Evolutionary conservation across 345 rosid genomes (phyloP), one percentile per base, ranked within the genome.

Genomic region (Gossypium raimondii): DNA sequence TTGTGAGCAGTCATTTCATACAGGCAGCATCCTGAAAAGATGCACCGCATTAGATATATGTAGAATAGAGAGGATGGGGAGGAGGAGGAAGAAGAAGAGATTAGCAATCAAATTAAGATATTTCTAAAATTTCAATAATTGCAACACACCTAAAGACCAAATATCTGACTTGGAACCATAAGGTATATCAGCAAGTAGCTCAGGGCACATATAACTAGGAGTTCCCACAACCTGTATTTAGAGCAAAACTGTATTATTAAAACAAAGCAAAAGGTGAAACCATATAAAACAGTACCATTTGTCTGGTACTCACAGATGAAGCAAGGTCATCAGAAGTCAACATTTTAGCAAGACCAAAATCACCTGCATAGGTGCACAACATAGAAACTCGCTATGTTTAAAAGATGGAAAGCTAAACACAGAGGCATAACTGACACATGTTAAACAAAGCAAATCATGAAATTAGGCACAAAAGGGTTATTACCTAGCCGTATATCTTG

Each of bases 191-290:
- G 99, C 96, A 75, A 95, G 97, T 76, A 95, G 93, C 84, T 95
- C 99, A 12, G 99, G 99, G 73, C 99, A 95, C 99, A 95, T 95
- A 79, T 95, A 93, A 80, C 97, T 95, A 20, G 99, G 99, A 78
- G 99, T 95, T 63, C 99, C 99, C 75, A 93, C 99, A 75, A 95
- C 94, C 98, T 95, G 81, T 61, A 45, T 55, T 67, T 76, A 45
- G 44, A 75, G 67, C 51, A 75, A 29, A 67, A 14, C 9, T 17
- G 27, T 69, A 45, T 58, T 27, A 10, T 38, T 63, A 14, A 78
- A 25, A 22, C 71, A 51, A 56, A 65, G 58, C 59, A 67, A 55
- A 24, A 16, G 17, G 67, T 12, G 56, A 44, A 72, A 60, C 52
- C 11, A 4, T 27, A 68, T 68, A 16, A 63, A 51, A 27, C 57